phyloP scores from a whole-genome alignment of 352 stramenopile genomes.

The Phytophthora citricola region DNA sequence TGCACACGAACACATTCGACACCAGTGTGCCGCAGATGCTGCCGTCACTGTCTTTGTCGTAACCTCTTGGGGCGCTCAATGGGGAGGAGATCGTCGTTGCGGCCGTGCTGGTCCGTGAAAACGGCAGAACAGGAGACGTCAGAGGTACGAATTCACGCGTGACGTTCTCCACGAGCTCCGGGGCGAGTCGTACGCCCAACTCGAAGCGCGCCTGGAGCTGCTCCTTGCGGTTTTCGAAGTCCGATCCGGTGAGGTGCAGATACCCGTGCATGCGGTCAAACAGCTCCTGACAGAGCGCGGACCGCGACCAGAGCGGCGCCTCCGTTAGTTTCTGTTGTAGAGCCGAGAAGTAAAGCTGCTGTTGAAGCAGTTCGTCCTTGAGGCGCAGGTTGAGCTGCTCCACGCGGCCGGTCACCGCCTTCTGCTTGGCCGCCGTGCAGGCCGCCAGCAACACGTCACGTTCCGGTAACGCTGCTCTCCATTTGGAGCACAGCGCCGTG shows the following conservation, averaged over 20 bases:
- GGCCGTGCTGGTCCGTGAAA: conserved; percentile 48
- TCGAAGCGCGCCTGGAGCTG: conserved; percentile 49
- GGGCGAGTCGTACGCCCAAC: conserved; percentile 29
- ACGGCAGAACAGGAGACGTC: conserved; percentile 44
- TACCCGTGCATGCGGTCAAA: conserved; percentile 54
- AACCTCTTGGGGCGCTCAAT: conserved; percentile 13
- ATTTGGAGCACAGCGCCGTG: conserved; percentile 46
- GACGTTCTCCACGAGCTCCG: conserved; percentile 46
- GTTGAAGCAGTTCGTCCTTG: conserved; percentile 56
- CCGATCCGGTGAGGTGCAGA: conserved; percentile 27
- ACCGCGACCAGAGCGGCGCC: conserved; percentile 48
- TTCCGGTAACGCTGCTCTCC: conserved; percentile 46
- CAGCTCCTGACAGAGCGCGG: conserved; percentile 39
- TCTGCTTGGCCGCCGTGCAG: conserved; percentile 60
- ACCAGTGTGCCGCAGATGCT: conserved; percentile 45
- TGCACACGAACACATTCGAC: conserved; percentile 65
- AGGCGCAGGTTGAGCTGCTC: conserved; percentile 57
- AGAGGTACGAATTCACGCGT: conserved; percentile 42
- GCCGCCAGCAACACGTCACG: conserved; percentile 43
- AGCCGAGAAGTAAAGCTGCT: conserved; percentile 65
- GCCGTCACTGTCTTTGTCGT: conserved; percentile 12
- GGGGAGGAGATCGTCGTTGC: conserved; percentile 29
- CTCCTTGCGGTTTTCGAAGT: conserved; percentile 21
- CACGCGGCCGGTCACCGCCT: conserved; percentile 49
- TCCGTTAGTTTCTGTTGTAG: conserved; percentile 53